Conservation (phyloP, 2,329 filamentous ascomycete species). For the Penicillium sp. region DNA sequence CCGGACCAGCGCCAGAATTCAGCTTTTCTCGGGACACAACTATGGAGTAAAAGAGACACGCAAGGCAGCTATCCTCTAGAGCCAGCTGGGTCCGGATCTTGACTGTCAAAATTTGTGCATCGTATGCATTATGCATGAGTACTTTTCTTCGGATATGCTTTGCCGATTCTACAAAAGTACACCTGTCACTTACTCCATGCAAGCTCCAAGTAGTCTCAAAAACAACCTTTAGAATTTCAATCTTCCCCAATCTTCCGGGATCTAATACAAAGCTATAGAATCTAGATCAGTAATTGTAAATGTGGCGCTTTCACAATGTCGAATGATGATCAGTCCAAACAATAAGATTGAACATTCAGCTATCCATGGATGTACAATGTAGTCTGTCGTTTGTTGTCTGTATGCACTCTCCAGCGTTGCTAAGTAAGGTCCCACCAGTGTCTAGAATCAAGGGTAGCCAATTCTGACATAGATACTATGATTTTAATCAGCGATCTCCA, state of each 20-base stretch:
- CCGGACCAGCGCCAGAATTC: constrained; percentile 6
- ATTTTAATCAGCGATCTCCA: background rate
- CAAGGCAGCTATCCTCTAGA: background rate
- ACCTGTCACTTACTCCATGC: background rate
- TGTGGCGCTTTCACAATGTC: background rate
- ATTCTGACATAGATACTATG: background rate
- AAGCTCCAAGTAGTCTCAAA: background rate
- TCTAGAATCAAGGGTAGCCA: background rate
- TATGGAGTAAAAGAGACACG: background rate
- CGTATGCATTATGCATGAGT: constrained; percentile 1
- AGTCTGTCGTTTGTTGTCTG: background rate
- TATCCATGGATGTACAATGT: background rate
- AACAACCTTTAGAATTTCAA: background rate
- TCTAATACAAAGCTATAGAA: background rate
- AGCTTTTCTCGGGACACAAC: constrained; percentile 4
- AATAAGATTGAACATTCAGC: background rate
- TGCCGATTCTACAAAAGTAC: constrained; percentile 6
- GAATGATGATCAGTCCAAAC: background rate
- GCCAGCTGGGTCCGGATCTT: background rate
- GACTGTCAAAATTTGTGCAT: background rate
- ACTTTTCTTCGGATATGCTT: background rate
- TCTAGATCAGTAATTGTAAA: constrained; percentile 9
- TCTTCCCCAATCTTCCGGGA: background rate
- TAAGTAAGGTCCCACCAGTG: background rate
- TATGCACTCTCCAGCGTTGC: background rate